Evolutionary conservation across 2,329 filamentous ascomycete genomes (phyloP).

Genomic region (Bipolaris oryzae): DNA sequence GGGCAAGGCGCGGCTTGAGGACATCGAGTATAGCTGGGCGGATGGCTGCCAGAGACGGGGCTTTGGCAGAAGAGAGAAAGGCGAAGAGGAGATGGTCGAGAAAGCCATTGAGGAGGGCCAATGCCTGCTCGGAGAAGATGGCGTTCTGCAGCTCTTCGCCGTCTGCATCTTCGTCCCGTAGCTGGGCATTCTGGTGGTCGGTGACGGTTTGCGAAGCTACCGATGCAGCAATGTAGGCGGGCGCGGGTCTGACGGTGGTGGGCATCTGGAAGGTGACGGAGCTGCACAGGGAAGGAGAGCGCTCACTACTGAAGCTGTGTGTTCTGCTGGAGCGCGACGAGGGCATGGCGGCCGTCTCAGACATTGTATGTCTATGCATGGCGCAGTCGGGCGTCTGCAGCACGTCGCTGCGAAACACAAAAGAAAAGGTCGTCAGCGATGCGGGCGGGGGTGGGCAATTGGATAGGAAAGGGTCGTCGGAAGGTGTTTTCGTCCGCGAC

Average conservation of each 20-base stretch:
- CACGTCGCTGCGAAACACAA: conserved; percentile 4
- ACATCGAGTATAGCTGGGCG: conserved; percentile 85
- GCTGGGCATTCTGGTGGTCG: conserved; percentile 79
- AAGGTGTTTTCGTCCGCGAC: conserved; percentile 16
- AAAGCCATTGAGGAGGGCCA: conserved; percentile 86
- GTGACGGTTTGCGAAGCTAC: conserved; percentile 92
- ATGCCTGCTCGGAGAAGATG: conserved; percentile 72
- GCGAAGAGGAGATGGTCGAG: conserved; percentile 93
- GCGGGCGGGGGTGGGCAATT: neutral
- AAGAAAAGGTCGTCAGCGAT: conserved; percentile 1
- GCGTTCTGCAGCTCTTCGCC: conserved; percentile 66
- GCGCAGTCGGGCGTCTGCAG: conserved; percentile 11
- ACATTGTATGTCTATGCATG: conserved; percentile 46
- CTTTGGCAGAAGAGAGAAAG: conserved; percentile 79
- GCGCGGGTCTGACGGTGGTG: conserved; percentile 71
- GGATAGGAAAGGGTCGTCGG: conserved; percentile 1
- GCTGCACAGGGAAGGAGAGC: conserved; percentile 63
- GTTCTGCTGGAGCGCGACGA: conserved; percentile 48
- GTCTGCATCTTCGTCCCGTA: conserved; percentile 72
- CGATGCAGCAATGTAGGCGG: conserved; percentile 85
- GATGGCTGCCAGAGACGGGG: conserved; percentile 75
- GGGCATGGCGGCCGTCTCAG: conserved; percentile 41
- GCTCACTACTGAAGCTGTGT: conserved; percentile 71
- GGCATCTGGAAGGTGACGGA: conserved; percentile 65
- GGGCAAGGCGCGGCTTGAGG: conserved; percentile 85